Evolutionary conservation across 2,329 filamentous ascomycete species (phyloP).

Genomic region (Torrubiella hemipterigena): DNA sequence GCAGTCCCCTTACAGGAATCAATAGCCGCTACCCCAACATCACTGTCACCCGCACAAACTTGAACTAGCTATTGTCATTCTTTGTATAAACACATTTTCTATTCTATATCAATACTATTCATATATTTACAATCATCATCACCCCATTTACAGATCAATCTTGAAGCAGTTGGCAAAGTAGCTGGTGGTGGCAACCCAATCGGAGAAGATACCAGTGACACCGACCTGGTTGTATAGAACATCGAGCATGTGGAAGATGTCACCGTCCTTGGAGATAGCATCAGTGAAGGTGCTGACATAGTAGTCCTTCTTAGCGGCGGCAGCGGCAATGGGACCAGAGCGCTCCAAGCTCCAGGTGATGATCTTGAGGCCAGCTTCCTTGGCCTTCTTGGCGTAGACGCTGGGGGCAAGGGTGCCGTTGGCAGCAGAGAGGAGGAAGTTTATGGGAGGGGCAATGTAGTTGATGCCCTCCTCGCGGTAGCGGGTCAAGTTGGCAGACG

Average conservation of each 20-base stretch:
- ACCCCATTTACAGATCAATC: conserved; percentile 9
- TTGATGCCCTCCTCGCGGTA: conserved; percentile 47
- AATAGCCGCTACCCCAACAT: neutral
- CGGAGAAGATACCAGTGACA: conserved; percentile 51
- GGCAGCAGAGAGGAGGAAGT: conserved; percentile 43
- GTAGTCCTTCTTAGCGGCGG: conserved; percentile 32
- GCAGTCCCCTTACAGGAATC: neutral
- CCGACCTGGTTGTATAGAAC: conserved; percentile 50
- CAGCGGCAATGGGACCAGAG: conserved; percentile 43
- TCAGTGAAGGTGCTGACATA: conserved; percentile 46
- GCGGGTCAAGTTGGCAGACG: conserved; percentile 41
- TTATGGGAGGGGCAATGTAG: conserved; percentile 51
- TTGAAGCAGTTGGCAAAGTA: conserved; percentile 63
- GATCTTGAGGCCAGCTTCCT: conserved; percentile 49
- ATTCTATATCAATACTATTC: neutral
- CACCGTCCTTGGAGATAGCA: conserved; percentile 48
- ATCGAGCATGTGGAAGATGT: conserved; percentile 54
- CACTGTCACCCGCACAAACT: conserved; percentile 1
- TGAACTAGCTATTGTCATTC: neutral
- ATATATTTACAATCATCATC: neutral
- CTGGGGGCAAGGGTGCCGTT: conserved; percentile 48
- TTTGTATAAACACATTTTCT: neutral
- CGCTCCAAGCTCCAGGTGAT: conserved; percentile 60
- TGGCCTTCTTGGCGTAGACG: conserved; percentile 48
- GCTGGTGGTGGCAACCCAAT: conserved; percentile 57